A percentile compares a stretch with the other conserved stretches of the same genome.
Conservation (phyloP, 495 filamentous ascomycete species). For the Penicillium waksmanii region DNA sequence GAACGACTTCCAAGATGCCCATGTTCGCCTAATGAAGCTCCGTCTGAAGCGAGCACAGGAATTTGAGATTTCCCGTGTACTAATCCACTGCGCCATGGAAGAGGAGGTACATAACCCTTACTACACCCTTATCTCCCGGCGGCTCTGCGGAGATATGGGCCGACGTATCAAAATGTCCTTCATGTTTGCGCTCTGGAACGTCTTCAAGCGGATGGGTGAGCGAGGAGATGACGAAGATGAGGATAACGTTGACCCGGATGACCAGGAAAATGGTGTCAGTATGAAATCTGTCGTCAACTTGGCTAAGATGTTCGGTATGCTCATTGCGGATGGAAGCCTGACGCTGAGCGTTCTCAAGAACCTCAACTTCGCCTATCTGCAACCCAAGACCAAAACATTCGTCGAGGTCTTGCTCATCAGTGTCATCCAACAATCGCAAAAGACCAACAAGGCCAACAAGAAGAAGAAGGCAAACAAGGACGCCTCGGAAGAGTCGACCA, state of each 20-base stretch:
- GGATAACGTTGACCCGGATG: slow-evolving; percentile 55
- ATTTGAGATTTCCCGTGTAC: slow-evolving; percentile 82
- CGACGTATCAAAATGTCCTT: slow-evolving; percentile 79
- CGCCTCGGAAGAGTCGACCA: slow-evolving; percentile 29
- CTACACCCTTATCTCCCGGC: slow-evolving; percentile 82
- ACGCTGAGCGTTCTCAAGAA: slow-evolving; percentile 70
- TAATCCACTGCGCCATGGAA: slow-evolving; percentile 83
- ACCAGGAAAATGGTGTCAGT: slow-evolving; percentile 45
- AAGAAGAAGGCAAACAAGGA: slow-evolving; percentile 28
- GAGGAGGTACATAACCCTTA: slow-evolving; percentile 90
- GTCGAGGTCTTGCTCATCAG: slow-evolving; percentile 80
- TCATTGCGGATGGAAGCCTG: slow-evolving; percentile 70
- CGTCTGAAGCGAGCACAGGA: slow-evolving; percentile 84
- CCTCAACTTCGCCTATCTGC: slow-evolving; percentile 77
- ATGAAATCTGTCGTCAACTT: slow-evolving; percentile 81
- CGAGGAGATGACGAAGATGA: slow-evolving; percentile 59
- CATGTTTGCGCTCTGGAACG: slow-evolving; percentile 81
- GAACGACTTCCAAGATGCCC: slow-evolving; percentile 81
- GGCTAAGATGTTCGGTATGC: slow-evolving; percentile 79
- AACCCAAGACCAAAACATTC: slow-evolving; percentile 74
- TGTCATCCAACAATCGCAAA: slow-evolving; percentile 65
- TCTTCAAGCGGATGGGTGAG: slow-evolving; percentile 87
- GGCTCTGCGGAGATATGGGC: slow-evolving; percentile 66
- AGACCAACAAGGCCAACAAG: slow-evolving; percentile 35
- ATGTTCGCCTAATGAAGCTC: slow-evolving; percentile 76